Base-by-base conservation (phyloP, 2,329 filamentous ascomycete species). In the Fusarium staphyleae region DNA sequence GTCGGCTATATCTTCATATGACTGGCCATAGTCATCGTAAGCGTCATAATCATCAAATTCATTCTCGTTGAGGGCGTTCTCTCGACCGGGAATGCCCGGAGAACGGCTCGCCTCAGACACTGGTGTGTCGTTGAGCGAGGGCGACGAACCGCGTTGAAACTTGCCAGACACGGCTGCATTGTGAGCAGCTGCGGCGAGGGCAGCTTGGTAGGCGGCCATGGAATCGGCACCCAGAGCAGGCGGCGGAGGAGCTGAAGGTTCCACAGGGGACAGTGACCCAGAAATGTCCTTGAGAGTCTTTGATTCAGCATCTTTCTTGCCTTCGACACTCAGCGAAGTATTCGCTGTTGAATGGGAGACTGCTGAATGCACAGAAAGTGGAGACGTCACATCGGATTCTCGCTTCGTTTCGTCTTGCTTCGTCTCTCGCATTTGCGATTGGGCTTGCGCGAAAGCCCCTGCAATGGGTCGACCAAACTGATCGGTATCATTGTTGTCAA, bases 151-250 rank as follows among this genome's bases (percentile, higher is more conserved):
- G 12, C 90, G 82, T 13, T 84, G 78, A 63, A 96, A 93, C 50
- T 90, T 87, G 3, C 91, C 91, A 30, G 87, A 87, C 1, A 85
- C 85, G 16, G 86, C 88, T 5, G 92, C 91, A 68, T 88, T 82
- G 56, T 88, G 87, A 9, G 91, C 89, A 6, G 92, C 93, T 39
- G 89, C 87, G 2, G 91, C 91, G 4, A 98, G 79, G 1, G 92
- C 91, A 45, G 88, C 88, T 69, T 96, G 92, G 66, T 97, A 93
- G 1, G 85, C 88, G 34, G 86, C 85, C 50, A 77, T 74, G 22
- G 66, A 53, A 26, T 67, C 63, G 12, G 52, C 43, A 8, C 47
- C 57, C 5, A 48, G 33, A n/a, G 49, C 34, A 11, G 56, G 48
- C 5, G 15, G 50, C 3, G 57, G 58, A 18, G 46, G 32, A 14